Percentiles rank a stretch among this genome's conserved stretches.
phyloP scores from a whole-genome alignment of 2,329 filamentous ascomycete species.

The Xylariales sp. region DNA sequence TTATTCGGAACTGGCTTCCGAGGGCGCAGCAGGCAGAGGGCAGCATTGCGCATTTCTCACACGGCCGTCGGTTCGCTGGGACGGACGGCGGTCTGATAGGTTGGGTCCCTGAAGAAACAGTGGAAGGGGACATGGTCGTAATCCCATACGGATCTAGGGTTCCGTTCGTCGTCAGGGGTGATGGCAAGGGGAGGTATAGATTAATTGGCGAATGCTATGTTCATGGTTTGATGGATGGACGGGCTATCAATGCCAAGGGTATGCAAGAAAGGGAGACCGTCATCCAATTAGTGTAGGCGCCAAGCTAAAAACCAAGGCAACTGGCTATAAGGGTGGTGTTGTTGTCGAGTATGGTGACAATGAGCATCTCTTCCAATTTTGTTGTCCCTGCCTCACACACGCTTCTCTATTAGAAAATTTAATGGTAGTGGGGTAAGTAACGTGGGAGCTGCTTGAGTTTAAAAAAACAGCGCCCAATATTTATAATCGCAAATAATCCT shows the following conservation, averaged over 20 bases:
- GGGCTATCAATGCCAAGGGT: neutral
- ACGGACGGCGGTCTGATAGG: conserved; percentile 5
- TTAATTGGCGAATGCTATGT: conserved; percentile 7
- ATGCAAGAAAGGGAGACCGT: neutral
- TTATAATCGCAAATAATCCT: too few species aligned
- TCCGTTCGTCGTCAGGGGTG: conserved; percentile 4
- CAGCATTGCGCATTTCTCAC: neutral
- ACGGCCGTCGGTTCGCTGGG: conserved; percentile 1
- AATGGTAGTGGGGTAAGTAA: too few species aligned
- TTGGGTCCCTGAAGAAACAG: neutral
- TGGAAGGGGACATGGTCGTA: conserved; percentile 1
- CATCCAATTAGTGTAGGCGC: neutral
- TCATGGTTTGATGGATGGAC: conserved; percentile 8
- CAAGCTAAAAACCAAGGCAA: too few species aligned
- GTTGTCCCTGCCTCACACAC: too few species aligned
- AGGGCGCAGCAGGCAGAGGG: neutral
- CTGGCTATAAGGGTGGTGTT: too few species aligned
- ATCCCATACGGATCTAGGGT: conserved; percentile 9
- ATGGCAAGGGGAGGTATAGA: neutral
- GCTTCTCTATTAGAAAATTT: too few species aligned
- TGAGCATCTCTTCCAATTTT: too few species aligned
- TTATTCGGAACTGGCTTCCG: neutral
- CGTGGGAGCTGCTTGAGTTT: too few species aligned
- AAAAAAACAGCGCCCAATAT: too few species aligned
- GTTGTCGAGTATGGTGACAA: too few species aligned